A percentile compares a stretch with the other conserved stretches of the same genome.
These are phyloP conservation scores for Colletotrichum musicola DNA, from an alignment of 2,329 filamentous ascomycete genomes.

Conservation along the genomic window DNA sequence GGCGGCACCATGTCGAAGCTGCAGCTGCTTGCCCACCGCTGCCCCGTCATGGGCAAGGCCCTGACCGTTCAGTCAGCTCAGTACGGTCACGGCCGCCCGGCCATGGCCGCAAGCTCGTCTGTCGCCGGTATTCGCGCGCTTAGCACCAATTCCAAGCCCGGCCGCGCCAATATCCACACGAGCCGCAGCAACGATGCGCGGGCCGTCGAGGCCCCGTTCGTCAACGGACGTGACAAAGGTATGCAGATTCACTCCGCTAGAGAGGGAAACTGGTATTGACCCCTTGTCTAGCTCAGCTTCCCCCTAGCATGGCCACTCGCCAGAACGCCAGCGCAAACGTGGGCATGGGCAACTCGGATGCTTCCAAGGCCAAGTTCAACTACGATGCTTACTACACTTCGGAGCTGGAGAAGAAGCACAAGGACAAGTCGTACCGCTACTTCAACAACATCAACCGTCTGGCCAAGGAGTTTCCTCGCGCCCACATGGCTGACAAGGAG, in stretches of 20 bases:
- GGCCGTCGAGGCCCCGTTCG: slow-evolving; percentile 73
- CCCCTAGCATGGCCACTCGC: slow-evolving; percentile 47
- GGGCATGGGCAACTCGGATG: slow-evolving; percentile 36
- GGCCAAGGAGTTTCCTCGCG: slow-evolving; percentile 94
- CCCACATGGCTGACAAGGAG: slow-evolving; percentile 86
- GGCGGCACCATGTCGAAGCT: slow-evolving; percentile 97
- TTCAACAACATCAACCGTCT: slow-evolving; percentile 99
- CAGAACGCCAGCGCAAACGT: slow-evolving; percentile 45
- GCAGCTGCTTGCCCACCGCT: slow-evolving; percentile 92
- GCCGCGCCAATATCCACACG: slow-evolving; percentile 85
- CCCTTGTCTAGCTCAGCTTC: slow-evolving; percentile 49
- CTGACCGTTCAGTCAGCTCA: slow-evolving; percentile 85
- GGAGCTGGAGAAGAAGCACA: slow-evolving; percentile 98
- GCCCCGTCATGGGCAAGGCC: slow-evolving; percentile 98
- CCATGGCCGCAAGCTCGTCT: slow-evolving; percentile 55
- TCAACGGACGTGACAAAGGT: slow-evolving; percentile 64
- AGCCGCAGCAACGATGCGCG: slow-evolving; percentile 82
- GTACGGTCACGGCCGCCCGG: slow-evolving; percentile 59
- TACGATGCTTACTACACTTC: slow-evolving; percentile 90
- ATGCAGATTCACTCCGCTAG: slow-evolving; percentile 42
- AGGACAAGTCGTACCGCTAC: slow-evolving; percentile 99
- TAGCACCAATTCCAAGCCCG: slow-evolving; percentile 63
- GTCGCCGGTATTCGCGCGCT: slow-evolving; percentile 65
- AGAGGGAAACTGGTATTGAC: slow-evolving; percentile 39
- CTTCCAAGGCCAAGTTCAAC: slow-evolving; percentile 75